Evolutionary conservation across 805 yeast genomes (phyloP).

Genomic region (Candida xyloterini): DNA sequence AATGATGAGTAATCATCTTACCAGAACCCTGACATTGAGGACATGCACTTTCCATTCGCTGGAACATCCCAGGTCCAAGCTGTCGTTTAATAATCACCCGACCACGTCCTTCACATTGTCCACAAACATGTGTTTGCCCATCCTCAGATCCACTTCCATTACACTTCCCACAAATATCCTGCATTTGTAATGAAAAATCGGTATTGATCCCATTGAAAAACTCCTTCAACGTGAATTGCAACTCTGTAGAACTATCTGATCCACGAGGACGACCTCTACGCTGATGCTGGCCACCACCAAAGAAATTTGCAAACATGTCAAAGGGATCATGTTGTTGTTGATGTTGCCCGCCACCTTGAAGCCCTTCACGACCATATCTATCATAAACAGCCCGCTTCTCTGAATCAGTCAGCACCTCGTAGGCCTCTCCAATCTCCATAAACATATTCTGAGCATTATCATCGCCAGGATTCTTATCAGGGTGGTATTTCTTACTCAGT

Average conservation of each 20-base stretch:
- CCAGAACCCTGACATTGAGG: constrained; percentile 82
- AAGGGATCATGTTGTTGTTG: constrained; percentile 33
- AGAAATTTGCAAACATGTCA: constrained; percentile 65
- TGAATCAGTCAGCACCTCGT: constrained; percentile 73
- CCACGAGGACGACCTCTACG: constrained; percentile 54
- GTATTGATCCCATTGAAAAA: constrained; percentile 66
- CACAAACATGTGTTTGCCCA: constrained; percentile 64
- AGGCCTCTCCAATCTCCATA: constrained; percentile 90
- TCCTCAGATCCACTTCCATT: constrained; percentile 85
- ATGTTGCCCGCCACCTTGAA: constrained; percentile 53
- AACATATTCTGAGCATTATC: constrained; percentile 83
- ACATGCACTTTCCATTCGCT: constrained; percentile 77
- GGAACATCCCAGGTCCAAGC: constrained; percentile 87
- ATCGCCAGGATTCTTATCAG: constrained; percentile 86
- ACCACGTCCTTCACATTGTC: constrained; percentile 74
- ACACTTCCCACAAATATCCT: constrained; percentile 73
- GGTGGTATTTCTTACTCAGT: constrained; percentile 83
- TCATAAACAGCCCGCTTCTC: constrained; percentile 72
- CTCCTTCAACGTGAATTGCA: constrained; percentile 59
- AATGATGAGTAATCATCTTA: constrained; percentile 55
- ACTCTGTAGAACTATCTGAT: constrained; percentile 48
- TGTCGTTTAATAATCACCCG: constrained; percentile 62
- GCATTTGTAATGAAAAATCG: constrained; percentile 63
- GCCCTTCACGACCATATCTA: constrained; percentile 71
- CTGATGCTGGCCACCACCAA: constrained; percentile 40